These are phyloP conservation scores for Euryodendron excelsum DNA, from an alignment of 148 eudicot genomes.

Conservation along the genomic window DNA sequence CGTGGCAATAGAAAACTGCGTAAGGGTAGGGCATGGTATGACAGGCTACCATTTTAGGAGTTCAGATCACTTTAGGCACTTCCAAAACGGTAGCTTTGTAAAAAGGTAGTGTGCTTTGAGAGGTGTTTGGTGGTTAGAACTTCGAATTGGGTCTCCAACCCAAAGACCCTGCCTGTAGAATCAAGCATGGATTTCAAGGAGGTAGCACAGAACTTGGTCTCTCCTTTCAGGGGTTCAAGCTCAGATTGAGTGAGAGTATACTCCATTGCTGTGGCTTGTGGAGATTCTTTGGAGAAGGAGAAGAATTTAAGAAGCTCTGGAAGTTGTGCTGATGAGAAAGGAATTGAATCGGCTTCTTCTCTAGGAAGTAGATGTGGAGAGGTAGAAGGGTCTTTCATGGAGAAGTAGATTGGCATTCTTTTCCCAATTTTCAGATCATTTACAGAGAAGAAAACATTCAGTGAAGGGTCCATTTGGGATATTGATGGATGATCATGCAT, in stretches of 20 bases:
- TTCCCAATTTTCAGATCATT: too few species aligned
- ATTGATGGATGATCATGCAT: too few species aligned
- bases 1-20: too few species aligned
- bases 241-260: too few species aligned
- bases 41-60: too few species aligned
- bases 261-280: conserved; percentile 40
- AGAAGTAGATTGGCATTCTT: too few species aligned
- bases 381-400: too few species aligned
- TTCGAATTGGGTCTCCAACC: conserved; percentile 20
- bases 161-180: conserved; percentile 14
- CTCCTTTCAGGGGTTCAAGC: too few species aligned
- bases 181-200: conserved; percentile 50
- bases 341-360: conserved; percentile 52
- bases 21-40: too few species aligned
- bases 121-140: conserved; percentile 38
- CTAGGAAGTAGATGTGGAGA: conserved; percentile 44
- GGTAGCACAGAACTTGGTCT: conserved; percentile 47
- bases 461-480: too few species aligned
- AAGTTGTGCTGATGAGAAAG: conserved; percentile 43
- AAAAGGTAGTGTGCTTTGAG: conserved; percentile 17
- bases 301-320: conserved; percentile 33
- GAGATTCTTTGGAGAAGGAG: conserved; percentile 24
- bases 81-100: too few species aligned
- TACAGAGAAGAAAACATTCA: too few species aligned
- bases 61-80: conserved; percentile 33